Percentiles rank a stretch among this genome's conserved stretches.
Conservation (phyloP, 2,329 filamentous ascomycete genomes). For the Penicillium palitans region DNA sequence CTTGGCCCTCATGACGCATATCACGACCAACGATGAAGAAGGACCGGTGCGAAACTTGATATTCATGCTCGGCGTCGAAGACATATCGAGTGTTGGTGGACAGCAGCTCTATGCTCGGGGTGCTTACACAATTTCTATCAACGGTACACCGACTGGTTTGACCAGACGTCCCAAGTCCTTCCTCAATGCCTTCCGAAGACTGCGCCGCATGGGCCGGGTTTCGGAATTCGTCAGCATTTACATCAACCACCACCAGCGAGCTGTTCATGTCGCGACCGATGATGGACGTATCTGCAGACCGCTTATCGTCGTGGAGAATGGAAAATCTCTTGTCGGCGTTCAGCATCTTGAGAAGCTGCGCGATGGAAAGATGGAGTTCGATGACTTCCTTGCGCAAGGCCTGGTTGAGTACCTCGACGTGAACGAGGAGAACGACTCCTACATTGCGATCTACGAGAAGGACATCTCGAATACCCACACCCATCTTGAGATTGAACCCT, state of each 20-base stretch:
- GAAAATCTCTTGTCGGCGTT: conserved; percentile 74
- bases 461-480: conserved; percentile 82
- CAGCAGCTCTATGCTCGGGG: conserved; percentile 83
- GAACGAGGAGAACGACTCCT: conserved; percentile 96
- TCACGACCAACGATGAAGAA: conserved; percentile 94
- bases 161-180: conserved; percentile 86
- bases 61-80: conserved; percentile 80
- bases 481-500: conserved; percentile 96
- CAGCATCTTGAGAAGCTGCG: conserved; percentile 79
- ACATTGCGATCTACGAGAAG: conserved; percentile 85
- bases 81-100: conserved; percentile 77
- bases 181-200: conserved; percentile 76
- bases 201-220: conserved; percentile 85
- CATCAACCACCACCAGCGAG: conserved; percentile 87
- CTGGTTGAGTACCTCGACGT: conserved; percentile 96
- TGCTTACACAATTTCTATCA: conserved; percentile 88
- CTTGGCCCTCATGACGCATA: conserved; percentile 96
- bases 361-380: conserved; percentile 81
- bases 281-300: conserved; percentile 96
- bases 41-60: conserved; percentile 84
- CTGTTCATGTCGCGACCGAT: conserved; percentile 93
- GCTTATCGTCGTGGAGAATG: conserved; percentile 90
- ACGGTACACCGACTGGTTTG: conserved; percentile 88
- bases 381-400: conserved; percentile 87
- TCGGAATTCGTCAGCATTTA: conserved; percentile 97